Base-by-base conservation (phyloP, 2,329 filamentous ascomycete genomes). In the Cercospora sp. region DNA sequence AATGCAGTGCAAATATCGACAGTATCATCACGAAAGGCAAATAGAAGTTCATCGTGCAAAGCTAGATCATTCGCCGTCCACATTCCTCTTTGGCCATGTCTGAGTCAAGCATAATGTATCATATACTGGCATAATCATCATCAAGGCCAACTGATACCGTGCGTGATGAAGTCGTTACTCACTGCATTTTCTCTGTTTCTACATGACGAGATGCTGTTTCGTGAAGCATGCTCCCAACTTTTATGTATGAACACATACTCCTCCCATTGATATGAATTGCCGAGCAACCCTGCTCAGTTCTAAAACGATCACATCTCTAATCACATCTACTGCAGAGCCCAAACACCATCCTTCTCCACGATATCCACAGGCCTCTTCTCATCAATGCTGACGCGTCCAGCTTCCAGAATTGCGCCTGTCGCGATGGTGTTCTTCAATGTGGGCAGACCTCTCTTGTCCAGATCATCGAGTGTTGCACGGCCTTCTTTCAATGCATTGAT, bases 351-450 rank as follows among this genome's bases (percentile, higher is more conserved):
- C 74, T 87, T 83, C 70, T 89, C 82, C 73, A 87, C 83, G 74
- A 97, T 96, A 78, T 88, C 88, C 30, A 97, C 87, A 68, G 92
- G 87, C 65, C 93, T 84, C 66, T 87, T 86, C 84, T 97, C 92
- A 78, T 97, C 93, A 75, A 97, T 86, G 78, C 91, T 94, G 76
- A 89, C 85, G 72, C 94, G 84, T 0, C 94, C 94, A 1, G 94
- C 94, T 80, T 97, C 91, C 66, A 97, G 83, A 71, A 97, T 97
- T 0, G 94, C 94, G 8, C 93, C 96, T 0, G 94, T 97, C 13
- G 92, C 92, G 74, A 97, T 89, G 0, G 94, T 97, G 79, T 97
- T 97, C 78, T 85, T 88, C 73, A 97, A 81, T 10, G 94, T 97
- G 0, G 94, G 94, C 71, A 97, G 80, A 0, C 91, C 90, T 75